phyloP scores from a whole-genome alignment of 768 basidiomycete genomes.

The Russula lepida region DNA sequence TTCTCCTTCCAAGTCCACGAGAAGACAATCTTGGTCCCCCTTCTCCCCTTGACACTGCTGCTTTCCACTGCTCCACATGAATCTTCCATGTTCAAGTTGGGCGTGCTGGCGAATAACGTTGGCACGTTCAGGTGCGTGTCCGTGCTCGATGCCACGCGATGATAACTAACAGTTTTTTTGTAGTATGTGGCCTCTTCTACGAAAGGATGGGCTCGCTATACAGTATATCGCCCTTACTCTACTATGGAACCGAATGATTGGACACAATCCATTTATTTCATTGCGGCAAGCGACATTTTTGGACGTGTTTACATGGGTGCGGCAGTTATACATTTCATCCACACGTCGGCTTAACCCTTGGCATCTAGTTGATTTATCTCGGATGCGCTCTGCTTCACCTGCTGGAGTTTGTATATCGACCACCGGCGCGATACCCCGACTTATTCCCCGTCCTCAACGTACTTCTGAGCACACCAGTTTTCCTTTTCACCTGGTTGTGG shows the following conservation, averaged over 20 bases:
- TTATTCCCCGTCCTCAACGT: slow-evolving; percentile 81
- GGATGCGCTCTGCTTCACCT: slow-evolving; percentile 50
- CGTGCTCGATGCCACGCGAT: background rate
- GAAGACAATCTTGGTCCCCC: slow-evolving; percentile 80
- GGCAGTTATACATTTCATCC: slow-evolving; percentile 17
- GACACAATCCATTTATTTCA: slow-evolving; percentile 55
- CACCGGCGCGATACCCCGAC: slow-evolving; percentile 77
- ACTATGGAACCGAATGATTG: slow-evolving; percentile 79
- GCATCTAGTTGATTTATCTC: slow-evolving; percentile 43
- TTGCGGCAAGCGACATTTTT: slow-evolving; percentile 41
- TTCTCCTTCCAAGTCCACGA: slow-evolving; percentile 98
- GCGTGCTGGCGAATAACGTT: slow-evolving; percentile 70
- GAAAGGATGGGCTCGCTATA: slow-evolving; percentile 64
- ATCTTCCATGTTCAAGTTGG: slow-evolving; percentile 59
- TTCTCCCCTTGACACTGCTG: slow-evolving; percentile 77
- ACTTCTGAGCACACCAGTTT: slow-evolving; percentile 70
- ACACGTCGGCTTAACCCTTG: background rate
- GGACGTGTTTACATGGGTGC: slow-evolving; percentile 45
- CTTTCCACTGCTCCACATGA: slow-evolving; percentile 44
- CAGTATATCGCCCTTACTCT: slow-evolving; percentile 63
- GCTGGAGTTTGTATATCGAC: slow-evolving; percentile 49
- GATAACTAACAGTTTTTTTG: background rate
- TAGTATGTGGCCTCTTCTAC: slow-evolving; percentile 90
- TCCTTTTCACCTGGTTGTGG: slow-evolving; percentile 82
- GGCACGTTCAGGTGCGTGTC: slow-evolving; percentile 73